These are phyloP conservation scores for Trypanosoma mega DNA, from an alignment of 208 protist genomes.

Conservation along the genomic window DNA sequence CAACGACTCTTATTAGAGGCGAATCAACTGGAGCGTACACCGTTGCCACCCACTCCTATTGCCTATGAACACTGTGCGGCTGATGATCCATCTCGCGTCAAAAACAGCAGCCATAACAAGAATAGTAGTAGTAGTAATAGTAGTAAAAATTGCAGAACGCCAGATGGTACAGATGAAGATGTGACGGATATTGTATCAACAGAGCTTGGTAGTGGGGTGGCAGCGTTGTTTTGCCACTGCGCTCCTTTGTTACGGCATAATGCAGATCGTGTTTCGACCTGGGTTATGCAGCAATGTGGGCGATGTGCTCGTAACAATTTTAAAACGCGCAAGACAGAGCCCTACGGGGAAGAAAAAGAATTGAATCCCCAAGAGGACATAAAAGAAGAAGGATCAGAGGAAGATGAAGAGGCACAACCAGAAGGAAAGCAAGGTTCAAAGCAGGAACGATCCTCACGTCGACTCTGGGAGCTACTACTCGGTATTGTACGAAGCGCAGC, in stretches of 20 bases:
- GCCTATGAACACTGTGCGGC: not conserved
- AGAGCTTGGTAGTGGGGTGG: conserved; percentile 10
- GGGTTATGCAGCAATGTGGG: conserved; percentile 19
- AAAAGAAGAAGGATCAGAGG: not conserved
- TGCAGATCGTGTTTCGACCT: conserved; percentile 22
- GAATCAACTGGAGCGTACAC: conserved; percentile 12
- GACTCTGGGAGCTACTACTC: conserved; percentile 15
- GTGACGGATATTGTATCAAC: not conserved
- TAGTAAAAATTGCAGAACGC: not conserved
- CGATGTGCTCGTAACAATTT: not conserved
- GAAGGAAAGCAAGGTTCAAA: not conserved
- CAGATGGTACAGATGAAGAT: not conserved
- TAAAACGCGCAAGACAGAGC: not conserved
- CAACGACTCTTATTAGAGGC: conserved; percentile 25
- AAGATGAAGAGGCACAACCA: not conserved
- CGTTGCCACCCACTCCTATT: too few species aligned
- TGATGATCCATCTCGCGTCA: not conserved
- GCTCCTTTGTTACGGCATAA: conserved; percentile 18
- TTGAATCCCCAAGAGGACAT: not conserved
- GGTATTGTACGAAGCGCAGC: conserved; percentile 12
- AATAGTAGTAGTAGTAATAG: not conserved
- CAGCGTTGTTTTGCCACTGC: conserved; percentile 17
- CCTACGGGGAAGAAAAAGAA: too few species aligned
- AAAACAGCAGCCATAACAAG: not conserved
- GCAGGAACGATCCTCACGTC: not conserved